Percentiles rank a stretch among this genome's conserved stretches.
These are phyloP conservation scores for Crepidotus variabilis DNA, from an alignment of 768 basidiomycete species.

Conservation along the genomic window DNA sequence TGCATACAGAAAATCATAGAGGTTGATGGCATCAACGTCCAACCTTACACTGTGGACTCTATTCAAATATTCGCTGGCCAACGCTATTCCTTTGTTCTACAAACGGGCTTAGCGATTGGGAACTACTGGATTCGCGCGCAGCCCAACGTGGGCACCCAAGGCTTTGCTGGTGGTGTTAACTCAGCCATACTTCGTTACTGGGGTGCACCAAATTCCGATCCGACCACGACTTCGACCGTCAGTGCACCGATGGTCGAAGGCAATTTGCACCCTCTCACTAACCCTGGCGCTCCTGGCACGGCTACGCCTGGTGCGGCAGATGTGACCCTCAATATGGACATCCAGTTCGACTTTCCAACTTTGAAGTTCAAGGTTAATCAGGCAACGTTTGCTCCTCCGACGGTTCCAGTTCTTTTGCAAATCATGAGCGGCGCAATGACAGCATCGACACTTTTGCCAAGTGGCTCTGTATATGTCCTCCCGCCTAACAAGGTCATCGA, in stretches of 20 bases:
- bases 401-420: slow-evolving; percentile 43
- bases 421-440: slow-evolving; percentile 34
- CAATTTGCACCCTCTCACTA: slow-evolving; percentile 27
- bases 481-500: slow-evolving; percentile 44
- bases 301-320: slow-evolving; percentile 35
- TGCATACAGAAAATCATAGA: slow-evolving; percentile 31
- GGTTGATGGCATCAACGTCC: slow-evolving; percentile 34
- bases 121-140: slow-evolving; percentile 45
- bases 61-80: slow-evolving; percentile 33
- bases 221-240: slow-evolving; percentile 28
- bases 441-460: slow-evolving; percentile 31
- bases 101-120: slow-evolving; percentile 28
- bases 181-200: slow-evolving; percentile 51
- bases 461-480: slow-evolving; percentile 39
- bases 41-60: slow-evolving; percentile 33
- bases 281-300: slow-evolving; percentile 27
- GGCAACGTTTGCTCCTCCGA: slow-evolving; percentile 29
- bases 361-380: slow-evolving; percentile 29
- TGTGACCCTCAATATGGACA: slow-evolving; percentile 27
- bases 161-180: slow-evolving; percentile 36
- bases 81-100: slow-evolving; percentile 40
- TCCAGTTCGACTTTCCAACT: slow-evolving; percentile 19
- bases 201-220: slow-evolving; percentile 35
- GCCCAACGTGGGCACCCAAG: slow-evolving; percentile 23
- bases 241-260: slow-evolving; percentile 31